Conservation (phyloP, 208 protist genomes). For the Wallacemonas sp. region DNA sequence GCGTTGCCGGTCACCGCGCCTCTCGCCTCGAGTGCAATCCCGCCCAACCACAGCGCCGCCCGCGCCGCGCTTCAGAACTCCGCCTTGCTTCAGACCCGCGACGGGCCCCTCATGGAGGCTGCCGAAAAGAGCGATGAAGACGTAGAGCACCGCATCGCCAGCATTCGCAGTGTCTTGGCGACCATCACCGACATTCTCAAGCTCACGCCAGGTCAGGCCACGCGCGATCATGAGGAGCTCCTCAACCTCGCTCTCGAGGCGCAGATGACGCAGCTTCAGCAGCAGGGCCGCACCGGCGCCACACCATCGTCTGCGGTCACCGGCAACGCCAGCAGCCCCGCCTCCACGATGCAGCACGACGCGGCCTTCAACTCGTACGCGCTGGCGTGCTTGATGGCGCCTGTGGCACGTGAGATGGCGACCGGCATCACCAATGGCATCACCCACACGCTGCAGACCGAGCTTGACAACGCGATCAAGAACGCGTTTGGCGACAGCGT, state of each 20-base stretch:
- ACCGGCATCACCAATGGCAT: constrained; percentile 68
- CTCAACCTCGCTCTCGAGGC: constrained; percentile 81
- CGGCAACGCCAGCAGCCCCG: constrained; percentile 9
- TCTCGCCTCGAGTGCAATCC: constrained; percentile 6
- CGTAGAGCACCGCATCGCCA: constrained; percentile 50
- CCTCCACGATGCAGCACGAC: constrained; percentile 1
- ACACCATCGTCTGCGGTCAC: neutral
- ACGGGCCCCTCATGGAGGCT: constrained; percentile 70
- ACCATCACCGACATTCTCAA: constrained; percentile 77
- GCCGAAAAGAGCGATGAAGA: constrained; percentile 63
- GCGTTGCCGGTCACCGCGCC: neutral
- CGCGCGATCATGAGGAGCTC: constrained; percentile 77
- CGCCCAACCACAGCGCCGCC: constrained; percentile 23
- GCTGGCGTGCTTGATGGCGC: constrained; percentile 46
- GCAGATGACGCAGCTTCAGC: constrained; percentile 90
- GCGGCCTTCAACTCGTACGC: constrained; percentile 73
- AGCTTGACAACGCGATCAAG: constrained; percentile 71
- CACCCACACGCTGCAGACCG: constrained; percentile 48
- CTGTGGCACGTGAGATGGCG: constrained; percentile 64
- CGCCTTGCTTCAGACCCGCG: constrained; percentile 60
- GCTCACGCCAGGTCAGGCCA: constrained; percentile 66
- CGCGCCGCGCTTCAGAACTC: constrained; percentile 66
- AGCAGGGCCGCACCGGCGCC: neutral
- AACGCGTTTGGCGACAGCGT: constrained; percentile 48
- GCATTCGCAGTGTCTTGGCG: constrained; percentile 55